A percentile compares a stretch with the other conserved stretches of the same genome.
These are phyloP conservation scores for Clarireedia hainanense DNA, from an alignment of 2,329 filamentous ascomycete species.

Conservation along the genomic window DNA sequence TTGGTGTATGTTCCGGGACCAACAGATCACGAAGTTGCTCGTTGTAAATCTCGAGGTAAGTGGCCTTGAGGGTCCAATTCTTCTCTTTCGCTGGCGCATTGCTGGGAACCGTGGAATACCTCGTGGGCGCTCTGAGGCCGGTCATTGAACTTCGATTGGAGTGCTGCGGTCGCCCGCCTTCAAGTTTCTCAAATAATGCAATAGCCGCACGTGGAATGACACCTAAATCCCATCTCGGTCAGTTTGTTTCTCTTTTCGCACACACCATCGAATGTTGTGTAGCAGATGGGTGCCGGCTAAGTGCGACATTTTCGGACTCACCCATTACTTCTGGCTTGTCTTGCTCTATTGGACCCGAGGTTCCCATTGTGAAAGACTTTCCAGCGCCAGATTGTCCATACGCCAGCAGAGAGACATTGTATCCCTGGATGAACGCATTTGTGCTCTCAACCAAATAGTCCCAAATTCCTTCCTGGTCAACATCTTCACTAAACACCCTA, in stretches of 20 bases:
- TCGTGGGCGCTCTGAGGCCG: constrained; percentile 70
- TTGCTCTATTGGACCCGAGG: constrained; percentile 76
- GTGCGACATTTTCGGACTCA: constrained; percentile 38
- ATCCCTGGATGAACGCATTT: constrained; percentile 83
- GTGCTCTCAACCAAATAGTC: constrained; percentile 90
- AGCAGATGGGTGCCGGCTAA: constrained; percentile 6
- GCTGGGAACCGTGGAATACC: constrained; percentile 54
- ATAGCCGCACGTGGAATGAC: constrained; percentile 90
- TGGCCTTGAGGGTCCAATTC: constrained; percentile 86
- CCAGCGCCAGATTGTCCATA: constrained; percentile 97
- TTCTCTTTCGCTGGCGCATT: constrained; percentile 44
- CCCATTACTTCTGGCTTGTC: constrained; percentile 66
- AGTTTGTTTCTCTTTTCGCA: constrained; percentile 4
- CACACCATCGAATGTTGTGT: not conserved
- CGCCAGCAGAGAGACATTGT: constrained; percentile 95
- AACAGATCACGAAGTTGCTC: constrained; percentile 89
- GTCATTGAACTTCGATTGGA: constrained; percentile 61
- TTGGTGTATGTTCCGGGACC: constrained; percentile 63
- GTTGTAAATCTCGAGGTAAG: constrained; percentile 97
- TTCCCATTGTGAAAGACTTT: constrained; percentile 99
- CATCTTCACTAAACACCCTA: constrained; percentile 78
- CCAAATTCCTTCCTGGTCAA: constrained; percentile 85
- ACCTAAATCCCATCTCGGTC: constrained; percentile 42
- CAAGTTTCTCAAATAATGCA: constrained; percentile 81
- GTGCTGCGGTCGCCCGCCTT: constrained; percentile 38